Evolutionary conservation across 176 grass and related monocot genomes (phyloP).

Genomic region (Puya raimondii): DNA sequence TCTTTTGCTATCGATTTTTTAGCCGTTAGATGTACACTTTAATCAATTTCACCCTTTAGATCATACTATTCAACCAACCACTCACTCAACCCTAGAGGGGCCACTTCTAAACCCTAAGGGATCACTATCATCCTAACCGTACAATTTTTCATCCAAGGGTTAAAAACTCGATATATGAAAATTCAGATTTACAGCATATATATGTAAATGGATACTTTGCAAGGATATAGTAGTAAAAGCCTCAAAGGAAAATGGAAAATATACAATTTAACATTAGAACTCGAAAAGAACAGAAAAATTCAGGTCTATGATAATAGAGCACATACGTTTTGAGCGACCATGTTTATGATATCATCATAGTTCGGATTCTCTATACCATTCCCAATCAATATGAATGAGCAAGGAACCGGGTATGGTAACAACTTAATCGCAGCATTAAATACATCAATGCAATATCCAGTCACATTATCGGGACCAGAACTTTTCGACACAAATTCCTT

Average conservation of each 20-base stretch:
- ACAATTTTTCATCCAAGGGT: too few relatives aligned
- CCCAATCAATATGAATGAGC: conserved; percentile 51
- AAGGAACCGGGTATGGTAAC: conserved; percentile 67
- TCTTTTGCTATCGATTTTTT: too few relatives aligned
- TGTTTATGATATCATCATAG: conserved; percentile 48
- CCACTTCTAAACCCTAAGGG: too few relatives aligned
- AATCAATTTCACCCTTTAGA: too few relatives aligned
- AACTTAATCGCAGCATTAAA: conserved; percentile 63
- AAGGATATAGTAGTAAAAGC: too few relatives aligned
- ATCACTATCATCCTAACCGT: too few relatives aligned
- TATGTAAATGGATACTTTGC: too few relatives aligned
- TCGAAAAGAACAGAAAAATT: conserved; percentile 20
- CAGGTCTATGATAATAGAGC: conserved; percentile 14
- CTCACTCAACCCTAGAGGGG: too few relatives aligned
- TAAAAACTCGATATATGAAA: too few relatives aligned
- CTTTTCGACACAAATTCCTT: conserved; percentile 50
- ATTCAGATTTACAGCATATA: too few relatives aligned
- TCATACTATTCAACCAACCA: too few relatives aligned
- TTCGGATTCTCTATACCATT: conserved; percentile 52
- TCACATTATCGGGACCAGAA: conserved; percentile 35
- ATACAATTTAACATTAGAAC: not conserved
- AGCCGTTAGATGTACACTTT: too few relatives aligned
- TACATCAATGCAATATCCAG: conserved; percentile 61
- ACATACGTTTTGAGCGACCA: conserved; percentile 56
- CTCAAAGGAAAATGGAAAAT: not conserved